Conservation (phyloP, 805 yeast species). For the Saturnispora quitensis region DNA sequence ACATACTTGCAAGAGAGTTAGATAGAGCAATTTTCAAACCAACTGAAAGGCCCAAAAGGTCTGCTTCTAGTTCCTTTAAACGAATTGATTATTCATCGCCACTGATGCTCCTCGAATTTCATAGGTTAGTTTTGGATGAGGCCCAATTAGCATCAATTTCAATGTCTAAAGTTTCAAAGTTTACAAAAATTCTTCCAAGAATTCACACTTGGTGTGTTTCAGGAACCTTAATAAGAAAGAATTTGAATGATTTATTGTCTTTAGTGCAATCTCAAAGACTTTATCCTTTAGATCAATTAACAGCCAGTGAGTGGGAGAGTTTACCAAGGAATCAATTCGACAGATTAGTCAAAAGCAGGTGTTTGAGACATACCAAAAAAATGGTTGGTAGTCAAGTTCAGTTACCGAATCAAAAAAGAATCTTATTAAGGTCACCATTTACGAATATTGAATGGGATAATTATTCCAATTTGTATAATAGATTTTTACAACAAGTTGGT, state of each 20-base stretch:
- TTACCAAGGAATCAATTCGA: slow-evolving; percentile 33
- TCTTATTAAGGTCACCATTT: slow-evolving; percentile 63
- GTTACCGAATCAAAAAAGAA: slow-evolving; percentile 71
- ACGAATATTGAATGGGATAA: slow-evolving; percentile 79
- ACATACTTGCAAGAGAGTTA: slow-evolving; percentile 60
- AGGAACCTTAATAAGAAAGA: slow-evolving; percentile 79
- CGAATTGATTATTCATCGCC: slow-evolving; percentile 68
- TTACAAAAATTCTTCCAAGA: slow-evolving; percentile 72
- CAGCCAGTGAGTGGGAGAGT: slow-evolving; percentile 22
- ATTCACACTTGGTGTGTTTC: slow-evolving; percentile 96
- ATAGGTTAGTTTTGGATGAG: slow-evolving; percentile 88
- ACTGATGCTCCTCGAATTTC: slow-evolving; percentile 69
- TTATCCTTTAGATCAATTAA: slow-evolving; percentile 46
- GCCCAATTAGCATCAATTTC: slow-evolving; percentile 85
- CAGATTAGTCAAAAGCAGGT: slow-evolving; percentile 42
- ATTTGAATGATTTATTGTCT: slow-evolving; percentile 60
- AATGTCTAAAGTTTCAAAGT: slow-evolving; percentile 66
- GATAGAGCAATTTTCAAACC: slow-evolving; percentile 73
- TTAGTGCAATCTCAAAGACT: slow-evolving; percentile 57
- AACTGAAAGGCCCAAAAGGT: slow-evolving; percentile 38
- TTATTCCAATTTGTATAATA: slow-evolving; percentile 54
- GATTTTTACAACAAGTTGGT: slow-evolving; percentile 51
- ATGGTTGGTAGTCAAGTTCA: slow-evolving; percentile 71
- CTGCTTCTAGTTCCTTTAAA: slow-evolving; percentile 24
- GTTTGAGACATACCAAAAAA: slow-evolving; percentile 75